Percentiles rank a stretch among this genome's conserved stretches.
Conservation (phyloP, 2,329 filamentous ascomycete genomes). For the Diaporthe nobilis region DNA sequence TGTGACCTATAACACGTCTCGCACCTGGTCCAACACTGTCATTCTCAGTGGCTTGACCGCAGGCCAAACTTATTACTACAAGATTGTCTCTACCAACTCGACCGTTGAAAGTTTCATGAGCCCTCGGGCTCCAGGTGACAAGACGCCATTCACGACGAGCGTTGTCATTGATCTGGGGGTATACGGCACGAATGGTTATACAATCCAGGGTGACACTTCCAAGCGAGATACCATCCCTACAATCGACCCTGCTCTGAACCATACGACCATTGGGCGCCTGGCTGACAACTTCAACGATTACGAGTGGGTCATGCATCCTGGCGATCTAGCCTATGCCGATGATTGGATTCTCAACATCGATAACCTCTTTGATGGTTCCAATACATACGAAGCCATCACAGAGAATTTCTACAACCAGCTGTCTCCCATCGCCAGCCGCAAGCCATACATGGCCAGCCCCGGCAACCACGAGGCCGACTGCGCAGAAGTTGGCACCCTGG, state of each 20-base stretch:
- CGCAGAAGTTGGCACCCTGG: slow-evolving; percentile 53
- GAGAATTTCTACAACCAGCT: slow-evolving; percentile 71
- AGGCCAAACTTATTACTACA: slow-evolving; percentile 72
- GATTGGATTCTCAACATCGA: slow-evolving; percentile 65
- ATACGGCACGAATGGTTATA: slow-evolving; percentile 67
- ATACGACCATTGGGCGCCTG: slow-evolving; percentile 70
- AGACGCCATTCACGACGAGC: slow-evolving; percentile 65
- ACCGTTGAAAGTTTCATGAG: slow-evolving; percentile 67
- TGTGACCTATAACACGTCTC: slow-evolving; percentile 40
- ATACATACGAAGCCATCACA: slow-evolving; percentile 70
- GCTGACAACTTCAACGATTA: slow-evolving; percentile 67
- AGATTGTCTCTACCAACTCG: slow-evolving; percentile 70
- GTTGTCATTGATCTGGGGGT: slow-evolving; percentile 69
- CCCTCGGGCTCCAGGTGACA: slow-evolving; percentile 67
- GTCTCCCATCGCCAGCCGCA: slow-evolving; percentile 65
- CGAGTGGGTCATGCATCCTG: slow-evolving; percentile 67
- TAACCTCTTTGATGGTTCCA: slow-evolving; percentile 62
- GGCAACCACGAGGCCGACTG: slow-evolving; percentile 74
- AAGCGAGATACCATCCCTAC: slow-evolving; percentile 64
- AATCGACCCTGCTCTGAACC: slow-evolving; percentile 67
- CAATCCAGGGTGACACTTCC: slow-evolving; percentile 55
- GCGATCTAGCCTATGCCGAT: slow-evolving; percentile 72
- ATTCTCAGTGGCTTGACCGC: slow-evolving; percentile 54
- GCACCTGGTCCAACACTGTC: slow-evolving; percentile 41
- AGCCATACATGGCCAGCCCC: slow-evolving; percentile 69